Base-by-base conservation (phyloP, 2,329 filamentous ascomycete species). In the Talaromyces piceae region DNA sequence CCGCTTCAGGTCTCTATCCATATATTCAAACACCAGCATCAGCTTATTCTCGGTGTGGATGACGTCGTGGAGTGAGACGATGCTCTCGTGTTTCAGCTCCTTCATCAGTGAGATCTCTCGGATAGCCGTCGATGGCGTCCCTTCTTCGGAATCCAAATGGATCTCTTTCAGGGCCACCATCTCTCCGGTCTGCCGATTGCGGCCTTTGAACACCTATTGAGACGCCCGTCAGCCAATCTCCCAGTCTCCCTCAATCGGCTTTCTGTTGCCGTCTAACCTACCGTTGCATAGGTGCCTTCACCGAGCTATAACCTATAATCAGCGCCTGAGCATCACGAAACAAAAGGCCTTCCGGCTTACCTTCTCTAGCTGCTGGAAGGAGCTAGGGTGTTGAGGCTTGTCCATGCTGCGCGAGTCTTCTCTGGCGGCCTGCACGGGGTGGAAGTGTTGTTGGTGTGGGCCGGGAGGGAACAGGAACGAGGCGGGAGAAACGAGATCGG, bases 41-140 rank as follows among this genome's bases (percentile, higher is more conserved):
- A 98, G 83, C 71, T 98, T 98, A 74, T 97, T 98, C 76, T 98
- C 93, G 53, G 93, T 98, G 72, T 98, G 93, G 63, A 98, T 97
- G 51, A 98, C 93, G 77, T 98, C 93, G 78, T 97, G 89, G 4
- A 98, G 83, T 53, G 86, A 88, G 62, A 98, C 91, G 59, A 98
- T 97, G 67, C 96, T 97, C 69, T 96, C 91, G 72, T 98, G 93
- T 73, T 97, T 97, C 59, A 98, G 80, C 73, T 98, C 93, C 73
- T 98, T 98, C 93, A 98, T 97, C 52, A 98, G 79, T 1, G 91
- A 96, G 63, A 98, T 98, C 72, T 98, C 93, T 64, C 93, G 88
- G 68, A 98, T 98, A 44, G 93, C 93, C 0, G 93, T 98, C 47
- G 88, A 94, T 3, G 93, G 93, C 0, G 93, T 98, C 61, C 93